Percentiles rank a stretch among this genome's conserved stretches.
phyloP scores from a whole-genome alignment of 106 monocot genomes.

The Dendrobium chrysotoxum region DNA sequence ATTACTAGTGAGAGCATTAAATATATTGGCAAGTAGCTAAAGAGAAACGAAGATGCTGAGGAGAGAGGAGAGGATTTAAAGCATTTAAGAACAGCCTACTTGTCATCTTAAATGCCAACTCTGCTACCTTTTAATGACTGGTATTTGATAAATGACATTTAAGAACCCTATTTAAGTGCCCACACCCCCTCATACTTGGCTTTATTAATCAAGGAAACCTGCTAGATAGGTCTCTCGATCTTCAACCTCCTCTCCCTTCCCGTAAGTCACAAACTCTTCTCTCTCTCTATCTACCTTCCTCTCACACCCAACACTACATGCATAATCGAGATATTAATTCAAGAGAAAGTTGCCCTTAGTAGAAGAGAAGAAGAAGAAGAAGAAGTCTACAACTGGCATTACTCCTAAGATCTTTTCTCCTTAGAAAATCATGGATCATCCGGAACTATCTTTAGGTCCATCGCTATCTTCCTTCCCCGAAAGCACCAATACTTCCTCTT shows the following conservation, averaged over 20 bases:
- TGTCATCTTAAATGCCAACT: conserved; percentile 43
- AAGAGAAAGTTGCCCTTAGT: background rate
- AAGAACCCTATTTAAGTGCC: conserved; percentile 38
- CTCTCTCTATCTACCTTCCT: background rate
- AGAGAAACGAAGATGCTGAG: background rate
- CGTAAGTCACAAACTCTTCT: background rate
- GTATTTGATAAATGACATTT: conserved; percentile 56
- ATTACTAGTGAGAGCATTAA: background rate
- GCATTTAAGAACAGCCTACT: conserved; percentile 63
- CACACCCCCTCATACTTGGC: conserved; percentile 38
- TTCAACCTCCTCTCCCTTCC: background rate
- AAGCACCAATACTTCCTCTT: conserved; percentile 27
- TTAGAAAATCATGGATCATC: conserved; percentile 19
- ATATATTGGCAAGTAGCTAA: background rate
- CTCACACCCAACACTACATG: background rate
- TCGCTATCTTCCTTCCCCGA: conserved; percentile 8
- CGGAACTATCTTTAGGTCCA: conserved; percentile 53
- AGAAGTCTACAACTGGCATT: background rate
- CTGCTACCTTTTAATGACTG: conserved; percentile 48
- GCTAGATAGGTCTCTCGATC: background rate
- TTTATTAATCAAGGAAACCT: conserved; percentile 22
- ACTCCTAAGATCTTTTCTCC: background rate
- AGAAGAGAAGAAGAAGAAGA: conserved; percentile 12
- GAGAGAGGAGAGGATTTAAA: background rate
- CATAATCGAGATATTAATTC: background rate